Evolutionary conservation across 2,329 filamentous ascomycete genomes (phyloP).

Genomic region (Botrytis sinoallii): DNA sequence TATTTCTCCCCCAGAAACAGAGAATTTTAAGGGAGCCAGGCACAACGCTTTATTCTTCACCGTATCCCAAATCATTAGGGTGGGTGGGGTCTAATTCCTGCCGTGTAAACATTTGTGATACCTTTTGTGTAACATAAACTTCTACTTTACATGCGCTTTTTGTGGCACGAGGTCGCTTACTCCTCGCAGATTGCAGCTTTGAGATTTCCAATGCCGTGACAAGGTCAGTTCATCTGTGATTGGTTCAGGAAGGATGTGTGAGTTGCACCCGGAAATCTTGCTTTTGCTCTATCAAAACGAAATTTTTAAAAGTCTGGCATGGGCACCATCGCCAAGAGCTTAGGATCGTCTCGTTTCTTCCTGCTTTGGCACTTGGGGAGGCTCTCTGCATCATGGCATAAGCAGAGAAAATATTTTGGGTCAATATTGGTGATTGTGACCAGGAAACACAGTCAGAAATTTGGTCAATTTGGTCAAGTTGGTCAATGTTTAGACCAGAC

Average conservation of each 20-base stretch:
- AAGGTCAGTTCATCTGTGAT: neutral
- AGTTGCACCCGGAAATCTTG: constrained; percentile 5
- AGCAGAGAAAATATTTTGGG: constrained; percentile 9
- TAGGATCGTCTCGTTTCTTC: neutral
- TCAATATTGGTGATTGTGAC: neutral
- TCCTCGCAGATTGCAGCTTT: neutral
- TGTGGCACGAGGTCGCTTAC: constrained; percentile 7
- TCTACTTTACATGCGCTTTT: neutral
- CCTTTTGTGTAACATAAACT: neutral
- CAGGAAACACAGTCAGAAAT: neutral
- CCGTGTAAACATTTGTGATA: neutral
- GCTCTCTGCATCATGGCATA: neutral
- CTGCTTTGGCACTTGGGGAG: neutral
- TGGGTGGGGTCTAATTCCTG: constrained; percentile 9
- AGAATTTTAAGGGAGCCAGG: neutral
- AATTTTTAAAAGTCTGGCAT: neutral
- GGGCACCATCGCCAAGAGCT: neutral
- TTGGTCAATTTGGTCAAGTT: neutral
- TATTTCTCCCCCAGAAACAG: neutral
- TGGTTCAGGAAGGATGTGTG: neutral
- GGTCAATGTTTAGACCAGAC: neutral
- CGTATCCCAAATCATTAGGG: neutral
- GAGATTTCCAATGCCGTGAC: constrained; percentile 1
- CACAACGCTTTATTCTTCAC: constrained; percentile 11
- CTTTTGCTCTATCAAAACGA: neutral